Evolutionary conservation across 129 eudicot species (phyloP), one percentile per base, ranked within the genome.

Genomic region (Calendula officinalis): DNA sequence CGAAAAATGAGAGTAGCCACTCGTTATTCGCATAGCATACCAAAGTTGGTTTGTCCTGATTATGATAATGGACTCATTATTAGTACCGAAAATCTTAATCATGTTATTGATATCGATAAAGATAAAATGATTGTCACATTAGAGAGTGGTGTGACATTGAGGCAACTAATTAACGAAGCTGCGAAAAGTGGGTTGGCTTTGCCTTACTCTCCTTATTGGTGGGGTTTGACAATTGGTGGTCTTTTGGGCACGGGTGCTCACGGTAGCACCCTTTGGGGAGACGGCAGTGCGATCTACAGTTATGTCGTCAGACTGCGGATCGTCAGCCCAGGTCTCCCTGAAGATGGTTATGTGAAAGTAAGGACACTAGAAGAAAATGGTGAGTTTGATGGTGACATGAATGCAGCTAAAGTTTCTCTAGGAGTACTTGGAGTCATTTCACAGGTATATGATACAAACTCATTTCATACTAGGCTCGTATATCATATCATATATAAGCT

Each of bases 351-450:
- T 72, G 94, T 61, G 7, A 74, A 49, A 54, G 79, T 82, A 45
- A 67, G 87, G 54, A 71, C 71, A 0, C 80, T 90, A 7, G 67
- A 55, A 53, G 73, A 64, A 48, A 61, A 61, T 14, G 64, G 74
- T 12, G 48, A 72, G 33, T 9, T 1, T 33, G 73, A 65, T 33
- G 49, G 40, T 6, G 95, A 82, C 22, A 69, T 90, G 36, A 77
- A 90, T 68, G 95, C 97, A 0, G 95, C 83, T 45, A 81, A 51
- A 62, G 95, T 90, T 67, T 90, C 97, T 7, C 92, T 90, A 13
- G 97, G 95, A 47, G 97, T 90, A 39, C 97, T 90, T 49, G 97
- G 97, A 37, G 87, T 90, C 56, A 80, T 90, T 55, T 79, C 89
- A 5, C 85, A 90, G 87, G 97, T 80, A 70, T 13, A 30, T 39